Evolutionary conservation across 768 basidiomycete genomes (phyloP), one percentile per base, ranked within the genome.

Genomic region (Mycena sanguinolenta): DNA sequence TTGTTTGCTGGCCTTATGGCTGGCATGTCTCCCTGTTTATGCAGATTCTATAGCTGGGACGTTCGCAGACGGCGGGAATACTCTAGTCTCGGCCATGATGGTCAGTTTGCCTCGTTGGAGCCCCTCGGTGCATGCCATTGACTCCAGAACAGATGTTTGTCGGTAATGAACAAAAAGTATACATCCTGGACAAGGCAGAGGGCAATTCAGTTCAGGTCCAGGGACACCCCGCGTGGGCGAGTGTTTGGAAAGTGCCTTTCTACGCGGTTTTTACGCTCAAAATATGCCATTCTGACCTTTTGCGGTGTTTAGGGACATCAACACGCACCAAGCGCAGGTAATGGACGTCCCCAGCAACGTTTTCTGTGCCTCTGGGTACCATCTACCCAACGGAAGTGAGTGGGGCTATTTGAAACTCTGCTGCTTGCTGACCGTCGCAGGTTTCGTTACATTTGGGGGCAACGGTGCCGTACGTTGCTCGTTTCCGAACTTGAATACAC

Each of bases 121-220:
- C 62, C 30, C 21, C 32, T 38, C 28, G 34, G 59, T n/a, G 32
- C 32, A 34, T 36, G 32, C 57, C 65, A 57, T 16, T 13, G 34
- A n/a, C n/a, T 74, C 27, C 3, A 50, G 13, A 10, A 6, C 76
- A 92, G 93, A 89, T 93, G 88, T 95, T 96, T 79, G 81, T 96
- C 60, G 95, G 93, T 36, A 93, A 91, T 71, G 82, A 87, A 9
- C 83, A 94, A 73, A 94, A 90, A 78, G 92, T 97, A 38, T 97
- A 96, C 81, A 92, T 96, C 25, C 82, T 96, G n/a, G 96, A 98
- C 84, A 98, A 98, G 83, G 89, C 91, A 2, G 94, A 96, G 60
- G 68, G 68, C 13, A 96, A 96, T 77, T 84, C 85, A 3, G 87
- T 87, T 4, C 81, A 85, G 73, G 85, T 95, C 69, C 84, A 87